Percentiles rank a stretch among this genome's conserved stretches.
Evolutionary conservation across 306 rosid genomes (phyloP).

Genomic region (Inga laurina): DNA sequence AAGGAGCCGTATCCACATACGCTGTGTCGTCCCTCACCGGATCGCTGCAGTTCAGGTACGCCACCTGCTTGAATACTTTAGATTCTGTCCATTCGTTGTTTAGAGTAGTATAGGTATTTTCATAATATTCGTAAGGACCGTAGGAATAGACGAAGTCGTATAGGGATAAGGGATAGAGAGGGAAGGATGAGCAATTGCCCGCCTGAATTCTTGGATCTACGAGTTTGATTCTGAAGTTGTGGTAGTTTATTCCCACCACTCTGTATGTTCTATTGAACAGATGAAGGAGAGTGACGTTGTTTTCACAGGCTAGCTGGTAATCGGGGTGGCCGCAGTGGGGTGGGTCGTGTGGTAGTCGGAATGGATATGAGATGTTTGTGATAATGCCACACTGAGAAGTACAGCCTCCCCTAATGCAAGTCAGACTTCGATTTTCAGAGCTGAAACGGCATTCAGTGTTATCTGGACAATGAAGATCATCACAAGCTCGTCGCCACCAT

Average conservation of each 20-base stretch:
- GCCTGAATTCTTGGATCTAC: constrained; percentile 4
- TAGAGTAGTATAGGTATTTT: rapidly evolving
- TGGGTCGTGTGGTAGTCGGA: too few species aligned
- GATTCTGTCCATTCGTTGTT: background rate
- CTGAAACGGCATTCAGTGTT: too few species aligned
- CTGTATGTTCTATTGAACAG: background rate
- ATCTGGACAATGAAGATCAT: too few species aligned
- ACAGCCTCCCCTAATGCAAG: too few species aligned
- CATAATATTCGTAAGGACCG: too few species aligned
- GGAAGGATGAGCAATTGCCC: constrained; percentile 22
- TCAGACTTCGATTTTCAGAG: too few species aligned
- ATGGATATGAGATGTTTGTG: too few species aligned
- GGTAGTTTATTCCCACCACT: constrained; percentile 39
- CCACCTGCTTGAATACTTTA: background rate
- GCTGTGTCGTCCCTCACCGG: background rate
- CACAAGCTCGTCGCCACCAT: too few species aligned
- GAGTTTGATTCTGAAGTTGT: constrained; percentile 21
- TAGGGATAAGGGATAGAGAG: background rate
- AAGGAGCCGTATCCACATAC: constrained; percentile 1
- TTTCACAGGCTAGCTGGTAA: too few species aligned
- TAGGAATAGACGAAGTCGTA: background rate
- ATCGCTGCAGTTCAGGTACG: background rate
- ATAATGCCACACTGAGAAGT: too few species aligned
- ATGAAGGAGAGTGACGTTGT: background rate
- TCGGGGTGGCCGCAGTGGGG: too few species aligned